phyloP scores from a whole-genome alignment of 1,284 basidiomycete genomes.

The Cystobasidium pallidum region DNA sequence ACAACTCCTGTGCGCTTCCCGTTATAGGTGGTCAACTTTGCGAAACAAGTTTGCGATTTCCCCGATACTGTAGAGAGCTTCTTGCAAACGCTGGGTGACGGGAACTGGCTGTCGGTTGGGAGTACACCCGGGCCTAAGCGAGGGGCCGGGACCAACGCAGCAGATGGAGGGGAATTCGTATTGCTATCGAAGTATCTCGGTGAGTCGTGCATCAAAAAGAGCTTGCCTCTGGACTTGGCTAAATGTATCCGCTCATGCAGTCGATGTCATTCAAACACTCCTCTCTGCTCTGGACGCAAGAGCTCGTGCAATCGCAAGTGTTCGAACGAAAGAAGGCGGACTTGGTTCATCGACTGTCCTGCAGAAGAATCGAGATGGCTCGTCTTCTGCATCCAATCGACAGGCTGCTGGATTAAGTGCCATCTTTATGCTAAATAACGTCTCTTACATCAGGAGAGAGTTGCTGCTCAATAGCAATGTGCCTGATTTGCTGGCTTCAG shows the following conservation, averaged over 20 bases:
- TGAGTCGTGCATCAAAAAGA: slow-evolving; percentile 23
- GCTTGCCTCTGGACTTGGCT: neutral
- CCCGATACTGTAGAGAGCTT: slow-evolving; percentile 52
- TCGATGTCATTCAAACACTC: slow-evolving; percentile 50
- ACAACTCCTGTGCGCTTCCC: too few species aligned
- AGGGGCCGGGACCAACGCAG: slow-evolving; percentile 2
- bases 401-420: slow-evolving; percentile 47
- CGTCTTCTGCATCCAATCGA: slow-evolving; percentile 4
- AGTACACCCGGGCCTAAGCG: slow-evolving; percentile 9
- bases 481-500: slow-evolving; percentile 30
- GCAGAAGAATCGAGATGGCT: slow-evolving; percentile 1
- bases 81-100: slow-evolving; percentile 52
- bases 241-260: slow-evolving; percentile 35
- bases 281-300: slow-evolving; percentile 50
- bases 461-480: slow-evolving; percentile 49
- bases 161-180: slow-evolving; percentile 44
- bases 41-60: slow-evolving; percentile 52
- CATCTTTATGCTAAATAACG: slow-evolving; percentile 55
- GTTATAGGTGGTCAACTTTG: slow-evolving; percentile 53
- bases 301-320: slow-evolving; percentile 43
- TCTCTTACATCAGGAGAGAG: slow-evolving; percentile 53
- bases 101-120: slow-evolving; percentile 53
- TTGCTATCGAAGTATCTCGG: slow-evolving; percentile 48
- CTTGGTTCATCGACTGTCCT: neutral
- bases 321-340: slow-evolving; percentile 10